Percentiles rank a stretch among this genome's conserved stretches.
Conservation (phyloP, 495 filamentous ascomycete species). For the Penicillium daleae region DNA sequence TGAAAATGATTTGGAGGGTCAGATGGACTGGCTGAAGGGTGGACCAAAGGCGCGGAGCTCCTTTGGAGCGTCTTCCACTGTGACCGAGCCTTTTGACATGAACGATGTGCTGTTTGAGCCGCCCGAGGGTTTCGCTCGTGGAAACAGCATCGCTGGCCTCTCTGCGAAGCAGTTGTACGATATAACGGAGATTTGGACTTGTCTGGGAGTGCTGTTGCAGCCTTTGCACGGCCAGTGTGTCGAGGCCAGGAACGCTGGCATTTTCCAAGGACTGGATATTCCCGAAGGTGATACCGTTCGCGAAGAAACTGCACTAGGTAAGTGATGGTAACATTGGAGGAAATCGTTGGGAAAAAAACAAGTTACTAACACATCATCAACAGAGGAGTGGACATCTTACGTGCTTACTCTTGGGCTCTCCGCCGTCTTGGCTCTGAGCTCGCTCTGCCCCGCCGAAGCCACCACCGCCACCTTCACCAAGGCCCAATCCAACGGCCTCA, state of each 20-base stretch:
- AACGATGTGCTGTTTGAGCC: slow-evolving; percentile 59
- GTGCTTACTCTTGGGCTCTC: slow-evolving; percentile 63
- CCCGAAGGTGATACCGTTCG: slow-evolving; percentile 50
- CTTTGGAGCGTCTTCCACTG: slow-evolving; percentile 35
- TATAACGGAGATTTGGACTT: slow-evolving; percentile 70
- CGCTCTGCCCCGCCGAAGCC: slow-evolving; percentile 47
- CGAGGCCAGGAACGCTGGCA: slow-evolving; percentile 58
- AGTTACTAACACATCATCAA: slow-evolving; percentile 32
- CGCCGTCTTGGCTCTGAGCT: slow-evolving; percentile 58
- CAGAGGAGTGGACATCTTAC: slow-evolving; percentile 68
- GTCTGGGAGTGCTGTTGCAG: slow-evolving; percentile 60
- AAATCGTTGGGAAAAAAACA: neutral
- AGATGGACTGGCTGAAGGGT: slow-evolving; percentile 68
- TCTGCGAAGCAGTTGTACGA: slow-evolving; percentile 62
- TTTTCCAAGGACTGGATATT: slow-evolving; percentile 57
- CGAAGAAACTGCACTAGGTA: slow-evolving; percentile 60
- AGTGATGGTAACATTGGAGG: slow-evolving; percentile 18
- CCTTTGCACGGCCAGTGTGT: slow-evolving; percentile 59
- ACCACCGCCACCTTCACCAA: slow-evolving; percentile 51
- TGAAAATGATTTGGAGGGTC: slow-evolving; percentile 64
- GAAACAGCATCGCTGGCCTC: slow-evolving; percentile 57
- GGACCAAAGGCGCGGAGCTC: slow-evolving; percentile 52
- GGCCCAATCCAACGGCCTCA: slow-evolving; percentile 58
- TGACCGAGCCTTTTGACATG: slow-evolving; percentile 54
- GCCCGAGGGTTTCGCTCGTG: slow-evolving; percentile 60